Conservation (phyloP, 805 yeast genomes). For the Yamadazyma paraphyllophila region DNA sequence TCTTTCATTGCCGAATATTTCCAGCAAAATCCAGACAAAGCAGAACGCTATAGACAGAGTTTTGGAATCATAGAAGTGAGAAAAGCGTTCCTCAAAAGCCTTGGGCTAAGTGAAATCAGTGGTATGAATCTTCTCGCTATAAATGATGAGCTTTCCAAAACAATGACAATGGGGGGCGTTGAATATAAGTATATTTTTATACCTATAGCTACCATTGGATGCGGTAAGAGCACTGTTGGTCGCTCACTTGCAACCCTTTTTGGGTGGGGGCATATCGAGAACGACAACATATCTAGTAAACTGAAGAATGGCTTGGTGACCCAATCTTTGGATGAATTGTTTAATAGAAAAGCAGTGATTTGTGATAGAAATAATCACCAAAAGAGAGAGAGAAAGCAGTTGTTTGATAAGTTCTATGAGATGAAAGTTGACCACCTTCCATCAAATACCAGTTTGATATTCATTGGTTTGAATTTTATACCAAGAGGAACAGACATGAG, state of each 20-base stretch:
- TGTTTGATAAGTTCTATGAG: conserved; percentile 51
- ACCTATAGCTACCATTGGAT: conserved; percentile 88
- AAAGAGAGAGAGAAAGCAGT: conserved; percentile 62
- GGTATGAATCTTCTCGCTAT: conserved; percentile 59
- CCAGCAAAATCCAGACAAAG: conserved; percentile 44
- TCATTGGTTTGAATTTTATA: conserved; percentile 69
- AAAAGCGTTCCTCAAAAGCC: conserved; percentile 53
- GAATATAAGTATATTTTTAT: conserved; percentile 58
- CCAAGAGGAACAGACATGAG: conserved; percentile 21
- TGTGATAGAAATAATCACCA: conserved; percentile 85
- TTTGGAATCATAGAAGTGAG: conserved; percentile 76
- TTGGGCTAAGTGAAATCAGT: conserved; percentile 32
- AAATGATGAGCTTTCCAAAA: conserved; percentile 34
- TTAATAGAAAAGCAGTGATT: conserved; percentile 49
- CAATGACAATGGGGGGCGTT: conserved; percentile 15
- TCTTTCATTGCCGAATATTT: conserved; percentile 62
- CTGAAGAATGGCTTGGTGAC: conserved; percentile 51
- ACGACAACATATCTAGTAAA: conserved; percentile 62
- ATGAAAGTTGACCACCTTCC: conserved; percentile 45
- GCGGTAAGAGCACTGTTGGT: conserved; percentile 89
- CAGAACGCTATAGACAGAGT: conserved; percentile 48
- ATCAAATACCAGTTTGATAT: conserved; percentile 40
- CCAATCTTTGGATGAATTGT: conserved; percentile 35
- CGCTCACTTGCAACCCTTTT: conserved; percentile 54
- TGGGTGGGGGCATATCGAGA: conserved; percentile 72